Conservation (phyloP, 306 rosid genomes). For the Dicorynia guianensis region DNA sequence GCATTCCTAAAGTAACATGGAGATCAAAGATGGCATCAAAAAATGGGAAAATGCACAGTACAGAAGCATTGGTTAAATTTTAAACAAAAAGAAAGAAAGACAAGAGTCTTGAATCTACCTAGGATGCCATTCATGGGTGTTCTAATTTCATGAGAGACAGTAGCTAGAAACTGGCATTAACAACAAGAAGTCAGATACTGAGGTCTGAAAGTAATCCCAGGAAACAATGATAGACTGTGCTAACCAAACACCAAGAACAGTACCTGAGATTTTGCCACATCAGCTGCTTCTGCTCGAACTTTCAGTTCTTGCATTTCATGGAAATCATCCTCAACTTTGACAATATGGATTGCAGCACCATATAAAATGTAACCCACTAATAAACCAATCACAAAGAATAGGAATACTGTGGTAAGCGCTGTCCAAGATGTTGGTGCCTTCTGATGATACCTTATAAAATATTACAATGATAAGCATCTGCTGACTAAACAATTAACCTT, state of each 20-base stretch:
- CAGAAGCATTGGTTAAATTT: neutral
- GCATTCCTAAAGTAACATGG: conserved; percentile 78
- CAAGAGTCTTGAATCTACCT: conserved; percentile 54
- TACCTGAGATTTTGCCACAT: conserved; percentile 97
- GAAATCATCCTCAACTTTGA: conserved; percentile 96
- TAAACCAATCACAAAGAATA: conserved; percentile 80
- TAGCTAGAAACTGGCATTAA: conserved; percentile 84
- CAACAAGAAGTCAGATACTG: conserved; percentile 31
- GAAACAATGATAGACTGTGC: conserved; percentile 32
- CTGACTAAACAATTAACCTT: conserved; percentile 30
- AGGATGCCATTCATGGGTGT: conserved; percentile 99
- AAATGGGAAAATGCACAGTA: conserved; percentile 11
- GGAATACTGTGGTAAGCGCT: conserved; percentile 66
- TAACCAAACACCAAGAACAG: conserved; percentile 34
- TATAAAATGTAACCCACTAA: conserved; percentile 90
- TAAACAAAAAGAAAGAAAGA: conserved; percentile 18
- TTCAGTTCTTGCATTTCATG: conserved; percentile 73
- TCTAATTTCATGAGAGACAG: conserved; percentile 98
- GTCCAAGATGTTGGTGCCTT: conserved; percentile 83
- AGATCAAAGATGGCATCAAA: conserved; percentile 21
- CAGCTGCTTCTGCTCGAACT: conserved; percentile 93
- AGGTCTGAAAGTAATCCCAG: conserved; percentile 28
- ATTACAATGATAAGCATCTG: conserved; percentile 37
- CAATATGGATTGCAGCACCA: conserved; percentile 91
- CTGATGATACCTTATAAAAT: conserved; percentile 85